Evolutionary conservation across 306 rosid genomes (phyloP).

Genomic region (Trichosanthes truncata): DNA sequence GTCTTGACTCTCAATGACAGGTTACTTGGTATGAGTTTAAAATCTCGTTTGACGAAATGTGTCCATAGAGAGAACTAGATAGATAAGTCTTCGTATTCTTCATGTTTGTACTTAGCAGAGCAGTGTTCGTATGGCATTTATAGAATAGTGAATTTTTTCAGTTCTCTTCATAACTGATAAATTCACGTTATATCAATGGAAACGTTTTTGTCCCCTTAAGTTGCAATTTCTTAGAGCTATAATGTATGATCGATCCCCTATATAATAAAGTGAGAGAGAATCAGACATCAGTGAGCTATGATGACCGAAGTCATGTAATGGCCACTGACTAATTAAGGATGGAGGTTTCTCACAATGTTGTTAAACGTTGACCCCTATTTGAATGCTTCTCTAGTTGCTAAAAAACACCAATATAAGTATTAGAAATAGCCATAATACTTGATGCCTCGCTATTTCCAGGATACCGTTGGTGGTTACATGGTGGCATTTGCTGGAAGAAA

Average conservation of each 20-base stretch:
- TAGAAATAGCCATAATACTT: not conserved
- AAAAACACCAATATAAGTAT: not conserved
- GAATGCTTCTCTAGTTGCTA: not conserved
- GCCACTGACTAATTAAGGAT: not conserved
- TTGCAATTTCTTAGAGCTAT: not conserved
- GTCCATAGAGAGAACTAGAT: not conserved
- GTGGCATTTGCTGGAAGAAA: slow-evolving; percentile 66
- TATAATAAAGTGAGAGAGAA: not conserved
- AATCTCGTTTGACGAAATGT: not conserved
- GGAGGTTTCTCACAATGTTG: not conserved
- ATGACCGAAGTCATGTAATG: not conserved
- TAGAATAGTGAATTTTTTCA: not conserved
- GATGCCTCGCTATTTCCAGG: slow-evolving; percentile 23
- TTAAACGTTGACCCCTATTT: not conserved
- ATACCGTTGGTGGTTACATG: slow-evolving; percentile 52
- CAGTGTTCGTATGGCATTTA: not conserved
- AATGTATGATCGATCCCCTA: not conserved
- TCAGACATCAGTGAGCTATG: not conserved
- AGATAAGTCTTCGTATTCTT: not conserved
- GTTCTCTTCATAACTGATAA: not conserved
- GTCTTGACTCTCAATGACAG: not conserved
- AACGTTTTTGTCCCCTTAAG: not conserved
- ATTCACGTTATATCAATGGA: not conserved
- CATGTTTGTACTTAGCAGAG: not conserved
- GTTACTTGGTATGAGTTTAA: not conserved